phyloP scores from a whole-genome alignment of 2,329 filamentous ascomycete species.

The Fusarium odoratissimum region DNA sequence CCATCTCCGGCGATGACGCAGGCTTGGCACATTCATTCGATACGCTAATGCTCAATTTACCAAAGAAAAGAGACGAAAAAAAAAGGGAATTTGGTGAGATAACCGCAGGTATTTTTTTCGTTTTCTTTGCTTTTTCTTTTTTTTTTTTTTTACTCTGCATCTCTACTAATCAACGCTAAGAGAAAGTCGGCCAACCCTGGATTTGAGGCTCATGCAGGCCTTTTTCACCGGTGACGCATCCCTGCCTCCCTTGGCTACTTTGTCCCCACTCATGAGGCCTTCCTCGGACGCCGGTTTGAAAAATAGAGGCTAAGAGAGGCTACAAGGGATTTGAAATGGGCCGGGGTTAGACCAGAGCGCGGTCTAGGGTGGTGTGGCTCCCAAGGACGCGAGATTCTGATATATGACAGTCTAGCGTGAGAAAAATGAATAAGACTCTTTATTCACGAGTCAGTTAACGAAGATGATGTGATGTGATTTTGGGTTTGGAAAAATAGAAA shows the following conservation, averaged over 20 bases:
- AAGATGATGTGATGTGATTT: conserved; percentile 1
- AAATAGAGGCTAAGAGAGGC: neutral
- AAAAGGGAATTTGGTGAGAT: neutral
- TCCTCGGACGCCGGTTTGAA: conserved; percentile 30
- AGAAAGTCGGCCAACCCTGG: conserved; percentile 8
- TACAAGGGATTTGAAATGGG: neutral
- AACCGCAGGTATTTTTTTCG: neutral
- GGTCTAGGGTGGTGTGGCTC: neutral
- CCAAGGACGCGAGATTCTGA: conserved; percentile 19
- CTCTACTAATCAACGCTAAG: conserved; percentile 1
- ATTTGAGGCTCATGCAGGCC: conserved; percentile 34
- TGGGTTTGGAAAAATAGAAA: neutral
- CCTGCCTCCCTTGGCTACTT: neutral
- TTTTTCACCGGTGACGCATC: conserved; percentile 29
- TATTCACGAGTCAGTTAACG: neutral
- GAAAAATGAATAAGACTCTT: neutral
- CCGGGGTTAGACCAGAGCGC: neutral
- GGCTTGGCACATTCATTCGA: neutral
- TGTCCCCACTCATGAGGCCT: conserved; percentile 32
- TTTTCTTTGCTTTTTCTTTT: neutral
- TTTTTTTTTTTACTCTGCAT: neutral
- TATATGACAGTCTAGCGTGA: conserved; percentile 19
- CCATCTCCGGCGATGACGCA: neutral
- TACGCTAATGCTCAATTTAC: neutral
- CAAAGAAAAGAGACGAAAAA: neutral